phyloP scores from a whole-genome alignment of 2,329 filamentous ascomycete species.

The Verticillium dahliae region DNA sequence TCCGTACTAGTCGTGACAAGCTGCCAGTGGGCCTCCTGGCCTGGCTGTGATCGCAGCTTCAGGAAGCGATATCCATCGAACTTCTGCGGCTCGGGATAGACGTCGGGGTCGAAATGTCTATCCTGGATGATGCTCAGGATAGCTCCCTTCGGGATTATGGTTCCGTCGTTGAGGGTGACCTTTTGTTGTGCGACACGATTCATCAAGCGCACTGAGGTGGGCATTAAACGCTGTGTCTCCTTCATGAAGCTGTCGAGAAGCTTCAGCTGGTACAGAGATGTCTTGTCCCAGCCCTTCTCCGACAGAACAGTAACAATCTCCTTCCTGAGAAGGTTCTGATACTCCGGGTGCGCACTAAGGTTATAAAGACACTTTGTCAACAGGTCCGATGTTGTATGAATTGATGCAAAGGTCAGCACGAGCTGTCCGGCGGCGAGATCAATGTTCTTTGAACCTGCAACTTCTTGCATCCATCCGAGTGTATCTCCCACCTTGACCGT shows the following conservation, averaged over 20 bases:
- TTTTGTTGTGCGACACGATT: background rate
- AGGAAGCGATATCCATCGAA: slow-evolving; percentile 6
- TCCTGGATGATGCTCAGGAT: background rate
- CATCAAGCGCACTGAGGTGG: background rate
- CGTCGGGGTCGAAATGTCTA: background rate
- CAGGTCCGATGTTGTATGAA: slow-evolving; percentile 33
- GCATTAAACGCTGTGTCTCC: slow-evolving; percentile 23
- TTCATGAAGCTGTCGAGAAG: slow-evolving; percentile 35
- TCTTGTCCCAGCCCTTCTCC: slow-evolving; percentile 27
- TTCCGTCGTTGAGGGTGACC: slow-evolving; percentile 8
- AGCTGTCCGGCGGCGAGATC: slow-evolving; percentile 63
- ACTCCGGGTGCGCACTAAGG: slow-evolving; percentile 29
- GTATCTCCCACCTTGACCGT: slow-evolving; percentile 22
- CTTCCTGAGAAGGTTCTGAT: slow-evolving; percentile 29
- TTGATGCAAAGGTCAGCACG: slow-evolving; percentile 61
- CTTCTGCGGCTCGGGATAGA: slow-evolving; percentile 3
- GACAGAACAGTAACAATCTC: slow-evolving; percentile 29
- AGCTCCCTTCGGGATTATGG: slow-evolving; percentile 2
- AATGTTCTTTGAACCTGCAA: slow-evolving; percentile 51
- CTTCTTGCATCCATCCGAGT: slow-evolving; percentile 36
- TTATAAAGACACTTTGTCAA: slow-evolving; percentile 30
- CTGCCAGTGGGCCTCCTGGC: slow-evolving; percentile 22
- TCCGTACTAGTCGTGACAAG: slow-evolving; percentile 30
- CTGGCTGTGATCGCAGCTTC: slow-evolving; percentile 3
- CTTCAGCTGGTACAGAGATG: slow-evolving; percentile 27